A percentile compares a stretch with the other conserved stretches of the same genome.
These are phyloP conservation scores for Syzygium syzygioides DNA, from an alignment of 441 rosid genomes.

Conservation along the genomic window DNA sequence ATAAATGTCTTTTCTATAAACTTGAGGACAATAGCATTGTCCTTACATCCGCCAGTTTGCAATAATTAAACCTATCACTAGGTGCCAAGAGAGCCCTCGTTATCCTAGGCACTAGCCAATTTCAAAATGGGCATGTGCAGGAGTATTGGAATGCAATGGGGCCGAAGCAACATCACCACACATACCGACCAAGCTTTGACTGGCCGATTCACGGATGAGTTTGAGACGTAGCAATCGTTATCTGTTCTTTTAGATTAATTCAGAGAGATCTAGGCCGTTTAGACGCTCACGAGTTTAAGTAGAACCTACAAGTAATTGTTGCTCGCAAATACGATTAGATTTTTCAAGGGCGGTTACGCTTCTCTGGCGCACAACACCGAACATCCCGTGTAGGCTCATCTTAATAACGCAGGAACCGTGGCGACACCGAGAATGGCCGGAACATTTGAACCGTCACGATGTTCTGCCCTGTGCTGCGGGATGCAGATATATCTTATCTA, in stretches of 20 bases:
- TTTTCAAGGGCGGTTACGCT: background rate
- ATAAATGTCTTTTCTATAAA: background rate
- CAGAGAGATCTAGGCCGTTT: background rate
- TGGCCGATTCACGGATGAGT: too few relatives aligned
- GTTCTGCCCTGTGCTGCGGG: rapidly evolving
- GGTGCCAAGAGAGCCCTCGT: background rate
- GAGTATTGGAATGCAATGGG: background rate
- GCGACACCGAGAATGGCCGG: too few relatives aligned
- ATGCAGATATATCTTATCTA: background rate
- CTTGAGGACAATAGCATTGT: background rate
- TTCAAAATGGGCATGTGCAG: rapidly evolving
- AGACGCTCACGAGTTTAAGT: background rate
- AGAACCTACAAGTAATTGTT: background rate
- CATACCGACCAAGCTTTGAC: background rate
- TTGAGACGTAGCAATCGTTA: background rate
- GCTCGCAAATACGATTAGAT: background rate
- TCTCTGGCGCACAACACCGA: background rate
- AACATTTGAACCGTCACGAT: background rate
- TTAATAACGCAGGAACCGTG: too few relatives aligned
- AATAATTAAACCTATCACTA: background rate
- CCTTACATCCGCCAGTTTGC: background rate
- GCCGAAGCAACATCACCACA: background rate
- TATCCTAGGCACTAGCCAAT: background rate
- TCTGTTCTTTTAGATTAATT: too few relatives aligned
- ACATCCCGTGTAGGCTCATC: too few relatives aligned